Percentiles rank a stretch among this genome's conserved stretches.
Evolutionary conservation across 257 asterid species (phyloP).

Genomic region (Ballota nigra): DNA sequence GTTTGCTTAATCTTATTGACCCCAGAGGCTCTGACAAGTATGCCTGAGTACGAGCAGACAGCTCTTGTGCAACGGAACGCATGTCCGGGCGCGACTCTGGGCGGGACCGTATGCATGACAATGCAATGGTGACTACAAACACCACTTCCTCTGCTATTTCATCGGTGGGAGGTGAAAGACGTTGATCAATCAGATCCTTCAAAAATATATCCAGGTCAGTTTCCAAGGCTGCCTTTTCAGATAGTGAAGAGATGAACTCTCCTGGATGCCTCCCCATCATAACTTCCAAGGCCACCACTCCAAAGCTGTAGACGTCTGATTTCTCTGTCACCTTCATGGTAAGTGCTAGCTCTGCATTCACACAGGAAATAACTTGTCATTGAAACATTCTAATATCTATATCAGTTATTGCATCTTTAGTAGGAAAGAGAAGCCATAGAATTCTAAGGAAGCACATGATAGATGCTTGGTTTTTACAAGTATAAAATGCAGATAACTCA

Average conservation of each 20-base stretch:
- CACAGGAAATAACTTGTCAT: neutral
- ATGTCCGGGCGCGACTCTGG: constrained; percentile 80
- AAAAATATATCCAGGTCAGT: constrained; percentile 36
- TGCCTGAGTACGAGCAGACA: constrained; percentile 57
- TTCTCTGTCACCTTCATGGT: constrained; percentile 82
- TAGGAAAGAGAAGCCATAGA: constrained; percentile 23
- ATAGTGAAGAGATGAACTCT: constrained; percentile 51
- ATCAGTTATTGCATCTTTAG: neutral
- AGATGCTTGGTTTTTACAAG: neutral
- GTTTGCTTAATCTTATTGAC: constrained; percentile 40
- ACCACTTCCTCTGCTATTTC: constrained; percentile 64
- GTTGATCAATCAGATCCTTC: constrained; percentile 64
- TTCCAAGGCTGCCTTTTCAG: constrained; percentile 31
- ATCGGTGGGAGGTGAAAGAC: constrained; percentile 65
- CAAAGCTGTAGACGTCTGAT: constrained; percentile 91
- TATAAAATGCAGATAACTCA: neutral
- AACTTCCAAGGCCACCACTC: constrained; percentile 80
- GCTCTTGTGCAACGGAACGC: constrained; percentile 77
- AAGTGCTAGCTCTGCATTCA: constrained; percentile 69
- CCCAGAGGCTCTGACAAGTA: constrained; percentile 53
- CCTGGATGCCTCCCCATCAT: constrained; percentile 96
- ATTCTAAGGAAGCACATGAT: neutral
- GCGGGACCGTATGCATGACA: constrained; percentile 52
- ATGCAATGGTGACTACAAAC: constrained; percentile 54
- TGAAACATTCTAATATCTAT: neutral